Base-by-base conservation (phyloP, 495 filamentous ascomycete genomes). In the Elaphomyces granulatus region DNA sequence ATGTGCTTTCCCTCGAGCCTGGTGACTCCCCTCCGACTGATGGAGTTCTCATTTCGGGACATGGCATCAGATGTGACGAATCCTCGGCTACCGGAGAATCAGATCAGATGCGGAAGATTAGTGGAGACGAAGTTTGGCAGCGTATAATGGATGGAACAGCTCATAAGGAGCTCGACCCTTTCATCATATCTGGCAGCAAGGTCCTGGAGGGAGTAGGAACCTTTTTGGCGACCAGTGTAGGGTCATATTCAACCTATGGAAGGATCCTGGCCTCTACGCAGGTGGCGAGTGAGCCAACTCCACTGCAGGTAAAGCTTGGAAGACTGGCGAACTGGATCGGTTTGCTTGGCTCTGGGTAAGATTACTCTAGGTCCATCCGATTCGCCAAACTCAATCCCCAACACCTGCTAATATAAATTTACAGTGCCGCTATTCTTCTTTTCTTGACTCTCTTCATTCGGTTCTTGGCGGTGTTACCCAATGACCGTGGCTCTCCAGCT, bases 11-110 rank as follows among this genome's bases (percentile, higher is more conserved):
- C 41, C 56, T 86, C 0, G 81, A 83, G 39, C 79, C 81, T 26
- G 81, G 81, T 32, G 80, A 87, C 48, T 61, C 83, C 17, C 67
- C 85, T 18, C 63, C 66, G 18, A 70, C 70, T 23, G 77, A 81
- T 52, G 77, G 76, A 20, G 59, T 80, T 32, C 53, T 75, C 6
- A 63, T 80, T 45, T 74, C 71, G 12, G 77, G 73, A 34, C 71
- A 79, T 48, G 74, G 73, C 37, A 65, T 71, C 42, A 75, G 78
- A 55, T 81, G 77, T 47, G 77, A 81, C 45, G 77, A 81, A 46
- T 80, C 77, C 9, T 79, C 74, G 12, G 75, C 76, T 3, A 80
- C 77, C 23, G 77, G 77, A 20, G 77, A 81, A 57, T 80, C 77
- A 0, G 75, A 81, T 49, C 64, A 78, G 34, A 67, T 80, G 59